These are phyloP conservation scores for Alternaria viburni DNA, from an alignment of 2,329 filamentous ascomycete genomes.

Conservation along the genomic window DNA sequence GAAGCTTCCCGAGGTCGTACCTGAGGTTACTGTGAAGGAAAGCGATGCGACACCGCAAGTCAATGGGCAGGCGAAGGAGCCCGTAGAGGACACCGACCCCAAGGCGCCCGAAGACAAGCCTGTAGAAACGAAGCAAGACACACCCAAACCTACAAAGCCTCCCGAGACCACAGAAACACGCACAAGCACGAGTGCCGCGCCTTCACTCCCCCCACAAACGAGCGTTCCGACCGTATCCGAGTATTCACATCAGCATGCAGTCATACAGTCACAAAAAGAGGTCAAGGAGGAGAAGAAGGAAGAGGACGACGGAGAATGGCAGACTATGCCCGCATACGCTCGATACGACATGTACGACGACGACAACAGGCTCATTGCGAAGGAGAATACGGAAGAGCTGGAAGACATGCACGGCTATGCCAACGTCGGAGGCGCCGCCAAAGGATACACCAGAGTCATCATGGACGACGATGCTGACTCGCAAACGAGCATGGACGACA, in stretches of 20 bases:
- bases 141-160: background rate
- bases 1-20: conserved; percentile 4
- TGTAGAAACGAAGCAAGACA: conserved; percentile 4
- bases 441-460: conserved; percentile 93
- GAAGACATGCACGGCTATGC: conserved; percentile 75
- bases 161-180: conserved; percentile 8
- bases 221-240: conserved; percentile 65
- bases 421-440: conserved; percentile 85
- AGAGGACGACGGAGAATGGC: conserved; percentile 80
- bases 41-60: conserved; percentile 14
- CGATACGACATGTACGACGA: conserved; percentile 97
- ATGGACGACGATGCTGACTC: conserved; percentile 94
- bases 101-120: conserved; percentile 12
- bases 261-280: conserved; percentile 57
- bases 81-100: conserved; percentile 12
- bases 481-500: conserved; percentile 94
- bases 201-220: conserved; percentile 16
- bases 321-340: conserved; percentile 91
- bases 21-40: conserved; percentile 12
- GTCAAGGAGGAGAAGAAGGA: conserved; percentile 55
- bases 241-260: conserved; percentile 87
- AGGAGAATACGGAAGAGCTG: conserved; percentile 72
- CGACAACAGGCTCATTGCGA: conserved; percentile 83
- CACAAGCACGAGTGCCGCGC: conserved; percentile 14
- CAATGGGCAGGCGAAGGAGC: conserved; percentile 21